These are phyloP conservation scores for Cubamyces sp. DNA, from an alignment of 768 basidiomycete genomes.

Conservation along the genomic window DNA sequence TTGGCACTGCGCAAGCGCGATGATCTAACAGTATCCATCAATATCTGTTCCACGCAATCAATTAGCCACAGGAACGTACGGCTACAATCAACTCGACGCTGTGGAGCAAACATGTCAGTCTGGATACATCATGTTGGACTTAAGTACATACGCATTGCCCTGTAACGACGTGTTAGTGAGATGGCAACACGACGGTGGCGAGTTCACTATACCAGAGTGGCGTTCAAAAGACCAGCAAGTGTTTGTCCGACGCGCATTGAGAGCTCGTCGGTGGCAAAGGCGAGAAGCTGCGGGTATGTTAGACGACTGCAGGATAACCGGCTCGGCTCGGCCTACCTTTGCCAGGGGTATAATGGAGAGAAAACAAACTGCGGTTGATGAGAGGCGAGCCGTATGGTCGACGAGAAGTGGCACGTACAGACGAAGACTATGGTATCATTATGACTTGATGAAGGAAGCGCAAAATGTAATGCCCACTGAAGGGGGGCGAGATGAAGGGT, in stretches of 20 bases:
- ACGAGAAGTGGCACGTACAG: constrained; percentile 50
- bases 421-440: constrained; percentile 69
- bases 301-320: background rate
- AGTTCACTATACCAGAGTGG: constrained; percentile 63
- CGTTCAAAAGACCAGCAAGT: constrained; percentile 82
- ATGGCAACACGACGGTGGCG: background rate
- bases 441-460: constrained; percentile 44
- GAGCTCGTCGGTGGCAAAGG: constrained; percentile 85
- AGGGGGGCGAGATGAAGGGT: constrained; percentile 1
- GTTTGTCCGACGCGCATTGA: constrained; percentile 84
- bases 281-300: constrained; percentile 55
- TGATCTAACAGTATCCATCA: constrained; percentile 39
- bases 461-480: constrained; percentile 78
- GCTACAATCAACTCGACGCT: constrained; percentile 50
- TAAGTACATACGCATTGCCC: constrained; percentile 36
- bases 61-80: constrained; percentile 32
- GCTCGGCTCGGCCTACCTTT: constrained; percentile 48
- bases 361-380: constrained; percentile 59
- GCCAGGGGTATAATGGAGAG: constrained; percentile 85
- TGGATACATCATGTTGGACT: background rate
- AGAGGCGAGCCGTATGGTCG: background rate
- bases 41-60: background rate
- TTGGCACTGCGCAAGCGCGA: constrained; percentile 50
- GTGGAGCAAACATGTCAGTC: constrained; percentile 2
- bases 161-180: constrained; percentile 13